These are phyloP conservation scores for Crithidia fasciculata DNA, from an alignment of 208 protist species.

Conservation along the genomic window DNA sequence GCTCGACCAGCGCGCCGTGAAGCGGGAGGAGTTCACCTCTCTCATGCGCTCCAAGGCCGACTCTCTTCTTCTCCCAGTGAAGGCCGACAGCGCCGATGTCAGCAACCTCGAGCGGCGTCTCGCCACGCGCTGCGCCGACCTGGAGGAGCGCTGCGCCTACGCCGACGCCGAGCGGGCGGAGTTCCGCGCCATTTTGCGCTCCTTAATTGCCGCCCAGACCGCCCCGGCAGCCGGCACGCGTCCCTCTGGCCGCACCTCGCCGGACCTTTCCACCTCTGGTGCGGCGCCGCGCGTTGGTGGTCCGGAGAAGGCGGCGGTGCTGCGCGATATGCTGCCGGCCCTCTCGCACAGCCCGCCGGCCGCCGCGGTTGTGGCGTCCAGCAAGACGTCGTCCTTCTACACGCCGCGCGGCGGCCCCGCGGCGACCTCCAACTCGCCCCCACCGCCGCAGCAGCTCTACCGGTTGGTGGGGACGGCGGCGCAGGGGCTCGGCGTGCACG, in stretches of 20 bases:
- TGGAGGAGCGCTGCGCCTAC: slow-evolving; percentile 79
- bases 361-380: neutral
- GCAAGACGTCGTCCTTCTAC: neutral
- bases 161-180: slow-evolving; percentile 79
- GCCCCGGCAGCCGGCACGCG: neutral
- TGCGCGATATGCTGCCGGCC: slow-evolving; percentile 23
- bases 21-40: slow-evolving; percentile 49
- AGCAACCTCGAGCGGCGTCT: slow-evolving; percentile 54
- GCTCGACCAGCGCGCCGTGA: slow-evolving; percentile 52
- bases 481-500: slow-evolving; percentile 16
- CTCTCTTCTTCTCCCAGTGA: slow-evolving; percentile 47
- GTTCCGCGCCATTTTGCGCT: slow-evolving; percentile 61
- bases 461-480: slow-evolving; percentile 14
- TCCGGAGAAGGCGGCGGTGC: neutral
- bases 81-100: slow-evolving; percentile 64
- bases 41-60: slow-evolving; percentile 66
- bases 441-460: slow-evolving; percentile 16
- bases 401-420: neutral
- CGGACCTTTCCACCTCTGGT: neutral
- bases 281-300: neutral
- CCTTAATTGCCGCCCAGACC: slow-evolving; percentile 40
- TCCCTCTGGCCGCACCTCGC: neutral
- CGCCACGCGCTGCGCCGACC: slow-evolving; percentile 53
- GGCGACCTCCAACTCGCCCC: neutral
- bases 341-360: neutral